Conservation (phyloP, 768 basidiomycete species). For the Pleurotus pulmonarius region DNA sequence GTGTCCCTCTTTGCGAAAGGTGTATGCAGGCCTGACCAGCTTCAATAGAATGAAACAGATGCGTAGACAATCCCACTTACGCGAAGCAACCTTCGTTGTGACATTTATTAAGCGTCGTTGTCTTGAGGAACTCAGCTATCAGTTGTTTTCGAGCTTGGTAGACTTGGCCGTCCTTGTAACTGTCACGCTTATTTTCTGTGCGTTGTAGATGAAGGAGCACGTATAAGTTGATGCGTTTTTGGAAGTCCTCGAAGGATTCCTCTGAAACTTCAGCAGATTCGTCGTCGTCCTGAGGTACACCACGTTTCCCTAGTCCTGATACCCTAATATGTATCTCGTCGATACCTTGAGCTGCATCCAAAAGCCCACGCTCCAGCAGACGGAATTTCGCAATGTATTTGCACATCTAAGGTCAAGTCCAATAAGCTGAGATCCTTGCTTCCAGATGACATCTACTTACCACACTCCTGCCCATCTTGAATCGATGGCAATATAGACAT, state of each 20-base stretch:
- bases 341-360: slow-evolving; percentile 75
- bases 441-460: slow-evolving; percentile 32
- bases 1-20: slow-evolving; percentile 90
- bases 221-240: slow-evolving; percentile 59
- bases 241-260: slow-evolving; percentile 62
- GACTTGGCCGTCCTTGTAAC: slow-evolving; percentile 85
- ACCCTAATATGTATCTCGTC: slow-evolving; percentile 58
- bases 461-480: slow-evolving; percentile 73
- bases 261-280: slow-evolving; percentile 40
- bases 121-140: slow-evolving; percentile 77
- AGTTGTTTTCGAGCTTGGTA: slow-evolving; percentile 84
- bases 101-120: slow-evolving; percentile 68
- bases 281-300: slow-evolving; percentile 25
- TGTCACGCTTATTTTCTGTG: slow-evolving; percentile 62
- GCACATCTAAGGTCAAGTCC: slow-evolving; percentile 46
- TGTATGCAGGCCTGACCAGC: slow-evolving; percentile 64
- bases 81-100: slow-evolving; percentile 72
- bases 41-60: slow-evolving; percentile 6
- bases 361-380: slow-evolving; percentile 83
- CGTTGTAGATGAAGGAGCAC: slow-evolving; percentile 54
- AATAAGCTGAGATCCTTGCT: not conserved
- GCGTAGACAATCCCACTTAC: slow-evolving; percentile 43
- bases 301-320: slow-evolving; percentile 24
- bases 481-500: slow-evolving; percentile 93
- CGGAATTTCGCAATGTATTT: slow-evolving; percentile 86